Base-by-base conservation (phyloP, 2,329 filamentous ascomycete genomes). In the Aureobasidium sp. region DNA sequence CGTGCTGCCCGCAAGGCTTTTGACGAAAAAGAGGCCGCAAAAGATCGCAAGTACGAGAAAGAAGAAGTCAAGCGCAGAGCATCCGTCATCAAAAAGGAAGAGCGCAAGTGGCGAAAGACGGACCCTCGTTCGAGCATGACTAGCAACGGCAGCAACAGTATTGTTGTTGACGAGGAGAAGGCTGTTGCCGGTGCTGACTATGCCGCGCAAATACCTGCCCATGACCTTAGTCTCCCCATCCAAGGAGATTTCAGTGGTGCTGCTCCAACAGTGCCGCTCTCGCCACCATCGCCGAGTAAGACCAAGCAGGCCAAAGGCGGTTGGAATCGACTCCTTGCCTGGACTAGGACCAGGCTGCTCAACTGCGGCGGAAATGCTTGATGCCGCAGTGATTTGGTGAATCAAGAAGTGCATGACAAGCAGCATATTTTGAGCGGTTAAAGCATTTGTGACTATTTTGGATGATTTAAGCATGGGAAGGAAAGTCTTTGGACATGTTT, bases 21-120 rank as follows among this genome's bases (percentile, higher is more conserved):
- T 68, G 77, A 82, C 63, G 81, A 84, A 66, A 82, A 83, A 66
- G 82, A 85, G 71, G 81, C 79, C 4, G 80, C 78, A 39, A 85
- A 85, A 67, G 78, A 78, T 61, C 78, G 75, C 55, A 82, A 82
- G 66, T 73, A 78, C 50, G 80, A 84, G 67, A 77, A 80, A 67
- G 81, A 83, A 61, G 78, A 76, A 51, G 69, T 75, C 62, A 82
- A 74, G 74, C 76, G 76, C 51, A 70, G 71, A 34, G 63, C 81
- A 74, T 70, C 77, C 69, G 71, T 80, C 55, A 71, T 71, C 32
- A 81, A 78, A 65, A 74, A 70, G 62, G 74, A 77, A 34, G 74
- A 77, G 62, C 68, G 70, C 4, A 71, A 78, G 62, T 68, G 73
- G 20, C 72, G 75, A 62, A 76, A 74, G 65, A 76, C 77, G 5